Base-by-base conservation (phyloP, 805 yeast genomes). In the Spathaspora hagerdaliae region DNA sequence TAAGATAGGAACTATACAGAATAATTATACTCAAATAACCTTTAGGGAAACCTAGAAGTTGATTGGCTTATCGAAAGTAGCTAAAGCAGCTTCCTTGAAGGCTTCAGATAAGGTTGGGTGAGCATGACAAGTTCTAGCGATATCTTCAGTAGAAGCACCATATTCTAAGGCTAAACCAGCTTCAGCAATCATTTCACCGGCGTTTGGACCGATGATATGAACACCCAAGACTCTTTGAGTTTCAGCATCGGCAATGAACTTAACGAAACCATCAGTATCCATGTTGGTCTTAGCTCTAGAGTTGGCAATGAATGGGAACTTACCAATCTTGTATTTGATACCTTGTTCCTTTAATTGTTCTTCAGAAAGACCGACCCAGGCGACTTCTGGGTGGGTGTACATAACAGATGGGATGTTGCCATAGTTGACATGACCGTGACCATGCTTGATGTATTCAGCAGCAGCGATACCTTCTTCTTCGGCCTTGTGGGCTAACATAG, bases 381-480 rank as follows among this genome's bases (percentile, higher is more conserved):
- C 98, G 57, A 94, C 97, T 77, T 94, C 99, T 53, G 99, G 99
- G 74, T 90, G 97, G 41, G 98, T 85, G 79, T 94, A 94, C 99
- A 94, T 94, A 56, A 94, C 99, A 32, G 97, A 82, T 55, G 99
- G 99, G 58, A 94, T 94, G 75, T 87, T 95, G 59, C 84, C 96
- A 74, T 94, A 94, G 83, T 94, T 94, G 57, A 94, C 98, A 68
- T 94, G 99, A 49, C 99, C 99, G 65, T 86, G 87, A 55, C 98
- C 99, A 56, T 71, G 71, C 77, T 89, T 89, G 68, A 94, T 81
- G 77, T 82, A 87, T 75, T 94, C 99, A 54, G 79, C 98, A 55
- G 96, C 98, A 47, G 99, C 99, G 57, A 94, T 85, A 73, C 97
- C 99, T 78, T 94, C 99, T 70, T 94, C 99, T 78, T 94, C 99